Evolutionary conservation across 352 stramenopile genomes (phyloP).

Genomic region (Blastocystis hominis): DNA sequence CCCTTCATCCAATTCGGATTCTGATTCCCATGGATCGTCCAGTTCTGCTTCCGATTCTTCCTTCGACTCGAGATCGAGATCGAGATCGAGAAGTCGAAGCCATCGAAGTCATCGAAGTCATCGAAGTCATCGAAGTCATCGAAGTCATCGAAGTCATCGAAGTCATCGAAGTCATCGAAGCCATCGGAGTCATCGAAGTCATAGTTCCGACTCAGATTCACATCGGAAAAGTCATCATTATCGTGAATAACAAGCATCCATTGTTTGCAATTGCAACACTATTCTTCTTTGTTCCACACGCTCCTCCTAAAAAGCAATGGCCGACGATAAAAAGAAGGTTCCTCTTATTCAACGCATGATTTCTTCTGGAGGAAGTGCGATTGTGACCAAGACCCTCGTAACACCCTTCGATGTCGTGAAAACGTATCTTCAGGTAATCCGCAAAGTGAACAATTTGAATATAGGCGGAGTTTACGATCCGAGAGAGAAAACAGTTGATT

Average conservation of each 20-base stretch:
- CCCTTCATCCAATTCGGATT: background rate
- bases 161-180: background rate
- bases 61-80: background rate
- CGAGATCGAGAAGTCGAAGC: background rate
- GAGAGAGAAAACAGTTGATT: conserved; percentile 16
- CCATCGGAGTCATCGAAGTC: background rate
- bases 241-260: background rate
- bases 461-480: conserved; percentile 54
- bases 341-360: conserved; percentile 36
- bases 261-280: background rate
- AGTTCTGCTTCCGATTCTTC: background rate
- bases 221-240: background rate
- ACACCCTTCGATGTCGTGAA: conserved; percentile 58
- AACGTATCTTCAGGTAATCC: conserved; percentile 42
- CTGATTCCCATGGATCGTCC: background rate
- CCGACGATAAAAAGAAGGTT: conserved; percentile 32
- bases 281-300: background rate
- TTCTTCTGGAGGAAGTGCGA: conserved; percentile 36
- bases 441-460: background rate
- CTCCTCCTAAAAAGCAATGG: background rate
- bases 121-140: background rate
- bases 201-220: background rate
- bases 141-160: background rate
- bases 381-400: conserved; percentile 56
- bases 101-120: background rate